A percentile compares a stretch with the other conserved stretches of the same genome.
These are phyloP conservation scores for Trametes sp. DNA, from an alignment of 1,284 basidiomycete genomes.

Conservation along the genomic window DNA sequence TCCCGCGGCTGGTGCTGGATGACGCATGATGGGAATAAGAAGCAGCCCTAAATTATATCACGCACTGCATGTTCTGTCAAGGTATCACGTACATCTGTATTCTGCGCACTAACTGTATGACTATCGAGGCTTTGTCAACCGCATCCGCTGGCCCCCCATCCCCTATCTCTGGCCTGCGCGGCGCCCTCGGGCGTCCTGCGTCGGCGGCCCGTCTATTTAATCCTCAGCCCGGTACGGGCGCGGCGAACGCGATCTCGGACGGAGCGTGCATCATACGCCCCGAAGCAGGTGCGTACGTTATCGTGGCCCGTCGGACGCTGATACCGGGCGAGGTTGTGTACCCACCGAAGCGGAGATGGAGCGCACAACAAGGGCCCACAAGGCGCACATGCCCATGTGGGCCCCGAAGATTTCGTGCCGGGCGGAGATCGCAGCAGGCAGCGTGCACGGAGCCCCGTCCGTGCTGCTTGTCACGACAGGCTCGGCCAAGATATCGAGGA, in stretches of 20 bases:
- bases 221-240: conserved; percentile 1
- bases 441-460: conserved; percentile 1
- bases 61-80: conserved; percentile 22
- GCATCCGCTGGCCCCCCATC: neutral
- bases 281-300: conserved; percentile 30
- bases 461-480: neutral
- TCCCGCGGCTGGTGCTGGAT: conserved; percentile 85
- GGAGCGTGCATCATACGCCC: conserved; percentile 13
- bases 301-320: conserved; percentile 19
- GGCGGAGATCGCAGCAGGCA: conserved; percentile 23
- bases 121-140: conserved; percentile 12
- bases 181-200: neutral
- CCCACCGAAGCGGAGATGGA: conserved; percentile 2
- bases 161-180: too few relatives aligned
- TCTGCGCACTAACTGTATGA: conserved; percentile 23
- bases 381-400: conserved; percentile 12
- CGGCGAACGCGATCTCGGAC: neutral
- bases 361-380: conserved; percentile 21
- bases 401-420: conserved; percentile 2
- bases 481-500: neutral
- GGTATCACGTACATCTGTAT: conserved; percentile 24
- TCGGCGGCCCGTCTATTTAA: neutral
- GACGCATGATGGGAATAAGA: conserved; percentile 61
- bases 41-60: conserved; percentile 26
- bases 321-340: conserved; percentile 14